Evolutionary conservation across 441 rosid species (phyloP).

Genomic region (Populus hybrid): DNA sequence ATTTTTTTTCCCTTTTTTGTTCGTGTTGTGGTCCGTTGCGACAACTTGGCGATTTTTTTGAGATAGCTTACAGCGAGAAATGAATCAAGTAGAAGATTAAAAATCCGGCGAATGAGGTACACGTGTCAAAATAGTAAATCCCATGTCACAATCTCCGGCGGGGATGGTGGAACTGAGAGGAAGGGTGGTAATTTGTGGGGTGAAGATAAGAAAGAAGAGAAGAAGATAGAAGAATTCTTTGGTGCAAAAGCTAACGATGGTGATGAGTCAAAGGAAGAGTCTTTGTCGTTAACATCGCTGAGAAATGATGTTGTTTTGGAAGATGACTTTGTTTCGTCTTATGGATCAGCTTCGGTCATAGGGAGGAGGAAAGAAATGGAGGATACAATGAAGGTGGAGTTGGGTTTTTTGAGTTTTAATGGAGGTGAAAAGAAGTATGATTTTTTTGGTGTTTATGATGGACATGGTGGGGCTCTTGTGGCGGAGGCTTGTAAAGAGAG

Average conservation of each 20-base stretch:
- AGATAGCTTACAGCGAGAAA: constrained; percentile 5
- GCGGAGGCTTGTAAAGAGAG: constrained; percentile 57
- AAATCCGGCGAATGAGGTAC: constrained; percentile 30
- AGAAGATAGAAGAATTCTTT: background rate
- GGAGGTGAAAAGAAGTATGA: constrained; percentile 38
- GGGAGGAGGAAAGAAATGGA: constrained; percentile 75
- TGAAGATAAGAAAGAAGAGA: background rate
- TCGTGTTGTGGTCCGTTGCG: no score
- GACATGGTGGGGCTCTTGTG: constrained; percentile 64
- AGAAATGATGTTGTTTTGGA: constrained; percentile 4
- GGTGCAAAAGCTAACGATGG: constrained; percentile 3
- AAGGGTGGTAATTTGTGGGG: background rate
- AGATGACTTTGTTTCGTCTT: constrained; percentile 24
- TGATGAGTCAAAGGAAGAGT: constrained; percentile 23
- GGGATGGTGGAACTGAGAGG: background rate
- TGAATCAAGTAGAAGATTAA: constrained; percentile 25
- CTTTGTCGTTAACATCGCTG: constrained; percentile 17
- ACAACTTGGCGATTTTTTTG: background rate
- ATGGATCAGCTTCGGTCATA: constrained; percentile 60
- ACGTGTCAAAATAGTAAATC: constrained; percentile 19
- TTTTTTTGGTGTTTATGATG: constrained; percentile 68
- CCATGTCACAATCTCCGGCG: constrained; percentile 6
- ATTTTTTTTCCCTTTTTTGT: background rate
- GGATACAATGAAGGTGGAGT: constrained; percentile 55
- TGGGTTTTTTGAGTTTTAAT: constrained; percentile 26